Base-by-base conservation (phyloP, 495 filamentous ascomycete species). In the Penicillium pancosmium region DNA sequence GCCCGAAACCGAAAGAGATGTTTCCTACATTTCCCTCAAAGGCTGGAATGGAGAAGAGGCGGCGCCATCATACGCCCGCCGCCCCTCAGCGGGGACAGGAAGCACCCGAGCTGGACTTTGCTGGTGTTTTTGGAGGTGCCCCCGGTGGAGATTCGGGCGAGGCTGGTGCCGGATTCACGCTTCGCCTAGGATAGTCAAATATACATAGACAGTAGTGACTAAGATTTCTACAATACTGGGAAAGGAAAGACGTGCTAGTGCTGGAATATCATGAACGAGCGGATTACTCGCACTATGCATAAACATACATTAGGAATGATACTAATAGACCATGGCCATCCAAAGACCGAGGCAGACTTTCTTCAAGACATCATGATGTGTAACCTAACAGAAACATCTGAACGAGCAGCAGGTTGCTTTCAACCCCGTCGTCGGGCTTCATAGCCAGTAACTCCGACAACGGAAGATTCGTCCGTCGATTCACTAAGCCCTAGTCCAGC, bases 11-110 rank as follows among this genome's bases (percentile, higher is more conserved):
- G 21, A 87, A 87, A 69, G 89, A 86, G 62, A 90, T 95, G 88
- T 93, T 95, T 63, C 91, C 91, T 15, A 93, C 91, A 0, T 98
- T 97, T 68, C 94, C 94, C 2, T 92, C 88, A 50, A 97, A 97
- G 74, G 94, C 93, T 0, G 91, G 92, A 1, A 89, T 93, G 81
- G 94, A 98, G 81, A 90, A 87, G 68, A 72, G 92, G 64, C 78
- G 91, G 58, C 76, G 83, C 33, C 72, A 85, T 27, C 86, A 82
- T 56, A 96, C 88, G 43, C 94, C 94, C 2, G 88, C 91, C 66
- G 94, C 94, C n/a, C 94, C 94, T 3, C 87, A 83, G 34, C 76
- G 92, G 7, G 93, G 93, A 0, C 85, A 76, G 53, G 74, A 89
- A 64, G 89, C 86, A 51, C 87, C 86, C 2, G 82, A 73, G 51